Percentiles rank a stretch among this genome's conserved stretches.
These are phyloP conservation scores for Silene vulgaris DNA, from an alignment of 179 eudicot genomes.

Conservation along the genomic window DNA sequence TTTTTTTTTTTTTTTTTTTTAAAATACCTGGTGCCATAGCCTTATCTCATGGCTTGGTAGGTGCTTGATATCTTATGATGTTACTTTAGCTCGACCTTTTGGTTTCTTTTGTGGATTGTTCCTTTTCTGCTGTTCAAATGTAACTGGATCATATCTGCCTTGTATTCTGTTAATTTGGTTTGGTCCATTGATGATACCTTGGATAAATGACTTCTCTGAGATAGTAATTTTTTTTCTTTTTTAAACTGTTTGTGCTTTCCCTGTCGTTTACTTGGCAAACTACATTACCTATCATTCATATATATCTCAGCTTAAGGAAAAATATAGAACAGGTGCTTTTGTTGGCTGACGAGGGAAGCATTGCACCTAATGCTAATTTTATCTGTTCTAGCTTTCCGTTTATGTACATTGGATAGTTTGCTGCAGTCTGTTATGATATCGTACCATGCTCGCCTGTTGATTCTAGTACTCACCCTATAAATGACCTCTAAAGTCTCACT, in stretches of 20 bases:
- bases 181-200: neutral
- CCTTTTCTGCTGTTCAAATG: neutral
- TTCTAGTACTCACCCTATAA: neutral
- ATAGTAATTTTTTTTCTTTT: neutral
- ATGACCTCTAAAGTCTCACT: slow-evolving; percentile 4
- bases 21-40: neutral
- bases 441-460: neutral
- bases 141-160: neutral
- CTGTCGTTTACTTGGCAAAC: neutral
- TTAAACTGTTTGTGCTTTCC: neutral
- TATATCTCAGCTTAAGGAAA: neutral
- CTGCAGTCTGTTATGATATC: neutral
- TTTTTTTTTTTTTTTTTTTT: neutral
- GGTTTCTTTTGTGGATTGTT: slow-evolving; percentile 5
- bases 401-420: neutral
- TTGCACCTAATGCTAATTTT: neutral
- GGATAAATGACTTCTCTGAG: neutral
- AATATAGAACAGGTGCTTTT: neutral
- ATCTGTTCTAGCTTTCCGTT: neutral
- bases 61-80: neutral
- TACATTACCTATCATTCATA: no score
- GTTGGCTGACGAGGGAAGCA: no score
- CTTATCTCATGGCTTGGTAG: neutral
- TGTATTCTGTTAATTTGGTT: slow-evolving; percentile 1
- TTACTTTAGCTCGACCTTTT: neutral